A percentile compares a stretch with the other conserved stretches of the same genome.
Evolutionary conservation across 257 asterid genomes (phyloP).

Genomic region (Scutellaria galericulata): DNA sequence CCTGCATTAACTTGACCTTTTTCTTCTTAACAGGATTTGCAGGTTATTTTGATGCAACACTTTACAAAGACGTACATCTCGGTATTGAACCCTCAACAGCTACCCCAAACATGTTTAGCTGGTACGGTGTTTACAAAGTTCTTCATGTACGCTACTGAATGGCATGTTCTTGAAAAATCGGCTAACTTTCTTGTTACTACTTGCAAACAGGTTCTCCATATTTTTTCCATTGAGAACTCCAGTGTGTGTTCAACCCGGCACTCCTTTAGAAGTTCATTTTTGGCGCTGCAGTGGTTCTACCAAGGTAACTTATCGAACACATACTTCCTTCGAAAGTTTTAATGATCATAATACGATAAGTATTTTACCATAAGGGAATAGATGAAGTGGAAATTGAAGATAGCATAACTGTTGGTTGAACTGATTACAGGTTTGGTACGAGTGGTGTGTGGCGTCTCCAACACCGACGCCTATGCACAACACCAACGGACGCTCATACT

Average conservation of each 20-base stretch:
- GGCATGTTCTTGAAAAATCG: neutral
- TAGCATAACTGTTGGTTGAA: constrained; percentile 8
- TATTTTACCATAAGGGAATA: too few species aligned
- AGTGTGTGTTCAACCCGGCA: constrained; percentile 58
- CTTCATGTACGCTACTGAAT: neutral
- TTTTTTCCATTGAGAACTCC: constrained; percentile 94
- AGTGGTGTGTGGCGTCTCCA: constrained; percentile 89
- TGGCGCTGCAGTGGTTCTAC: constrained; percentile 95
- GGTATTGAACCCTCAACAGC: constrained; percentile 95
- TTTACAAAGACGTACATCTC: constrained; percentile 93
- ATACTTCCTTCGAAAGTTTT: too few species aligned
- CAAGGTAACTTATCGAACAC: constrained; percentile 54
- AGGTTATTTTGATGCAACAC: constrained; percentile 94
- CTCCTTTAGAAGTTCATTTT: constrained; percentile 77
- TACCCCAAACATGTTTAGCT: constrained; percentile 98
- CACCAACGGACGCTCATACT: constrained; percentile 88
- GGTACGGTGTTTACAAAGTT: constrained; percentile 47
- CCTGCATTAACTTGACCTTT: constrained; percentile 17
- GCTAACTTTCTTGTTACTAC: constrained; percentile 28
- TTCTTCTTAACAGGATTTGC: constrained; percentile 69
- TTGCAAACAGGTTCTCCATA: constrained; percentile 78
- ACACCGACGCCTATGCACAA: constrained; percentile 78
- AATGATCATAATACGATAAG: neutral
- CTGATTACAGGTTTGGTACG: constrained; percentile 85
- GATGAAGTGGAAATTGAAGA: neutral